Evolutionary conservation across 495 filamentous ascomycete genomes (phyloP), one percentile per base, ranked within the genome.

Genomic region (Neurospora intermedia): DNA sequence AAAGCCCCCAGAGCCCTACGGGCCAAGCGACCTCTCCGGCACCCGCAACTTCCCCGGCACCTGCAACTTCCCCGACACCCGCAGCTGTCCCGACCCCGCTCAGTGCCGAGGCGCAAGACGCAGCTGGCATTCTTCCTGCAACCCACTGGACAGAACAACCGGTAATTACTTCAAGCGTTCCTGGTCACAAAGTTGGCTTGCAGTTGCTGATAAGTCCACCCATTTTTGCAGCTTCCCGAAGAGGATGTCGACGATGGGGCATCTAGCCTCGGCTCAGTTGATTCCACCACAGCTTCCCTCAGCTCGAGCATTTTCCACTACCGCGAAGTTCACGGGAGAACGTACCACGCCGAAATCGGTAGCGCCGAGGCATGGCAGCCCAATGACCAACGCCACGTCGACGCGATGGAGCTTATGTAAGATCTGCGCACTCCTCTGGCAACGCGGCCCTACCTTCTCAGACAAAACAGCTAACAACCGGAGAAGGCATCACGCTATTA

Each of bases 381-480:
- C 9, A 82, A 83, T 41, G 82, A 84, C 70, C 73, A 82, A 23
- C 71, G 74, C 69, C 81, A 83, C 59, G 42, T 78, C 8, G 76
- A 76, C 27, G 73, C 72, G 38, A 74, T 76, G 48, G 81, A 83
- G n/a, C 73, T 80, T 13, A 27, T 70, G 75, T 76, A 69, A 79
- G 81, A 6, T 62, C 23, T 35, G 27, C 15, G 35, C 23, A 15
- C 1, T 62, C 27, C 27, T 62, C 54, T 35, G 54, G 54, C 54
- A 27, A 27, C 0, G 6, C 1, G 18, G 13, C 27, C 54, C 15
- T 18, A 18, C 27, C 54, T 35, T 35, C 3, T 6, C 8, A 27
- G 1, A 6, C n/a, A 0, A 16, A 3, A 31, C 1, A 1, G 6
- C 27, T 62, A 1, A 62, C 27, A 0, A 18, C 54, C 0, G 15